Base-by-base conservation (phyloP, 805 yeast species). In the Sungouiella blattae region DNA sequence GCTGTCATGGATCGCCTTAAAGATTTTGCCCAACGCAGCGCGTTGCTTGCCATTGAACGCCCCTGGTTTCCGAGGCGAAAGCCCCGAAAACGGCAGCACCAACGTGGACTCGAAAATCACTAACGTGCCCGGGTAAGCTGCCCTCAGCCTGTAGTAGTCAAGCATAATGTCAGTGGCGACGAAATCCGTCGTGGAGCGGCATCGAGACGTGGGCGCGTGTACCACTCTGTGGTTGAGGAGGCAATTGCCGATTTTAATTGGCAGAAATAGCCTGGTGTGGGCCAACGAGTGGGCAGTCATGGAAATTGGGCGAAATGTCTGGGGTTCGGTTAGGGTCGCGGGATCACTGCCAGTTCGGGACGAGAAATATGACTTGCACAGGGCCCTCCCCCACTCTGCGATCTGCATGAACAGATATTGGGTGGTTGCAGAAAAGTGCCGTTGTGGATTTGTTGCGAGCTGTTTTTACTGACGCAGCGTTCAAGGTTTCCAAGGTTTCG, bases 31-130 rank as follows among this genome's bases (percentile, higher is more conserved):
- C 21, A 16, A 17, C 13, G 20, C 21, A 11, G 16, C 30, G n/a
- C n/a, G 21, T 16, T 27, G 22, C 9, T 27, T 21, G 14, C 17
- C 18, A 6, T 7, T 27, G 21, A 20, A 27, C 21, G 17, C 17
- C 16, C 30, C 30, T 5, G 30, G 21, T 8, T 14, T 13, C n/a
- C 15, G 5, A 6, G 9, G n/a, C 0, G 77, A 54, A 13, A 64
- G 45, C 6, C 71, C 62, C n/a, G 76, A 75, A 17, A 60, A 53
- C n/a, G 64, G 62, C 5, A 47, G 31, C 1, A 73, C 69, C 0
- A 71, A 58, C 5, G 67, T 43, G 11, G 74, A 70, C 51, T 78
- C 83, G 13, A 65, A 58, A 2, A 75, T 55, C 3, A 69, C 53
- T 15, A 74, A 40, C 4, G 58, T 35, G 1, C 68, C 68, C 1